Evolutionary conservation across 208 protist genomes (phyloP).

Genomic region (Leishmania guyanensis): DNA sequence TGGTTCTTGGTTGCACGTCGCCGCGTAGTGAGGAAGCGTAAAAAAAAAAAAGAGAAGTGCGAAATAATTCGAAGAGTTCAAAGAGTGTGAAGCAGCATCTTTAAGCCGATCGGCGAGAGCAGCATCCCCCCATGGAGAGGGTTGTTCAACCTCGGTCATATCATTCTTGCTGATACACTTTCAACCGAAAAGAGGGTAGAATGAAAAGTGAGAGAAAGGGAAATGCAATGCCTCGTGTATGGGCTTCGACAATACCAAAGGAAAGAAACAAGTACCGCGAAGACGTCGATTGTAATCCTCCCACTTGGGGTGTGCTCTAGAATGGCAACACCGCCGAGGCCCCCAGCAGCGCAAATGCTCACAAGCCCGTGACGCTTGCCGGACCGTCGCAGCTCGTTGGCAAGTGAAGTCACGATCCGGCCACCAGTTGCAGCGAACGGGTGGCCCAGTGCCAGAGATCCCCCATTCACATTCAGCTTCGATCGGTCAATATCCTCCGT

Average conservation of each 20-base stretch:
- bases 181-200: neutral
- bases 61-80: slow-evolving; percentile 2
- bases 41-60: slow-evolving; percentile 13
- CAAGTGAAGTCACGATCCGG: slow-evolving; percentile 70
- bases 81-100: neutral
- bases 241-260: neutral
- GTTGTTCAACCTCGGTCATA: neutral
- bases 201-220: neutral
- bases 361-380: slow-evolving; percentile 80
- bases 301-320: slow-evolving; percentile 61
- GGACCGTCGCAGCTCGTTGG: slow-evolving; percentile 79
- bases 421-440: slow-evolving; percentile 90
- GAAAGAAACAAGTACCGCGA: neutral
- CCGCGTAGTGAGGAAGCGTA: neutral
- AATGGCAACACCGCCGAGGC: slow-evolving; percentile 73
- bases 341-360: slow-evolving; percentile 90
- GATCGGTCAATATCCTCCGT: slow-evolving; percentile 59
- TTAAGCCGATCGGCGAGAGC: neutral
- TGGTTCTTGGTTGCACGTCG: neutral
- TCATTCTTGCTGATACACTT: neutral
- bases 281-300: neutral
- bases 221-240: neutral
- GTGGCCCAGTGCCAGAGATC: slow-evolving; percentile 84
- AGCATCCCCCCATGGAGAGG: neutral
- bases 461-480: slow-evolving; percentile 83